Evolutionary conservation across 23 red algal genomes (phyloP).

Genomic region (Gracilaria gracilis): DNA sequence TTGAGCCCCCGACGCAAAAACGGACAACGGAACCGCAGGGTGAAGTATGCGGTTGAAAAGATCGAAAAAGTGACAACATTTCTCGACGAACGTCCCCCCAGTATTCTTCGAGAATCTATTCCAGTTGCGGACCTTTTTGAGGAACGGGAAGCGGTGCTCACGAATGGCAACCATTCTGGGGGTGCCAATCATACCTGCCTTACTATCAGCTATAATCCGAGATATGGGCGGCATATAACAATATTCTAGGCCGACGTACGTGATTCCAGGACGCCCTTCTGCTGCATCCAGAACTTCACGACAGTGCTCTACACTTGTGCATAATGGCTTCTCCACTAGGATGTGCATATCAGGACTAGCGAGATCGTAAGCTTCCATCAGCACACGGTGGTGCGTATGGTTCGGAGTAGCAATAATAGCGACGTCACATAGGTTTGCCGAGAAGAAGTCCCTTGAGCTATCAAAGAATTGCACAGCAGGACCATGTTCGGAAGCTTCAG

Average conservation of each 20-base stretch:
- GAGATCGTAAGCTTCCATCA: slow-evolving; percentile 34
- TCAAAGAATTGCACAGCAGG: slow-evolving; percentile 13
- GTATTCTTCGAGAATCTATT: slow-evolving; percentile 67
- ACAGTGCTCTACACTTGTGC: slow-evolving; percentile 71
- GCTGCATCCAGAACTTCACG: slow-evolving; percentile 57
- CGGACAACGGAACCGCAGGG: slow-evolving; percentile 27
- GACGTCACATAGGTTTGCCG: slow-evolving; percentile 66
- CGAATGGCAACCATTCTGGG: slow-evolving; percentile 69
- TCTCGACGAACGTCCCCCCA: slow-evolving; percentile 81
- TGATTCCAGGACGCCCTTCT: slow-evolving; percentile 31
- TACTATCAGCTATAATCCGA: slow-evolving; percentile 41
- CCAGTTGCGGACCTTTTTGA: slow-evolving; percentile 76
- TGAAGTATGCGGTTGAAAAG: slow-evolving; percentile 72
- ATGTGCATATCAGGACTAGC: slow-evolving; percentile 55
- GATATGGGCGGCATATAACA: slow-evolving; percentile 79
- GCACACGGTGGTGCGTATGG: slow-evolving; percentile 54
- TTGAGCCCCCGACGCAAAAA: slow-evolving; percentile 70
- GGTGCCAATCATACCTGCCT: slow-evolving; percentile 44
- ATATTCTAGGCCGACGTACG: slow-evolving; percentile 77
- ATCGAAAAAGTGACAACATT: slow-evolving; percentile 88
- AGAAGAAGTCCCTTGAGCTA: slow-evolving; percentile 32
- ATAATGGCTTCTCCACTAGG: slow-evolving; percentile 76
- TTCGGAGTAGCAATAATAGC: slow-evolving; percentile 79
- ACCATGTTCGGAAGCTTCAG: slow-evolving; percentile 9
- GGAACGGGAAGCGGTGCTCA: slow-evolving; percentile 85